phyloP scores from a whole-genome alignment of 2,329 filamentous ascomycete genomes.

The Pyricularia pennisetigena region DNA sequence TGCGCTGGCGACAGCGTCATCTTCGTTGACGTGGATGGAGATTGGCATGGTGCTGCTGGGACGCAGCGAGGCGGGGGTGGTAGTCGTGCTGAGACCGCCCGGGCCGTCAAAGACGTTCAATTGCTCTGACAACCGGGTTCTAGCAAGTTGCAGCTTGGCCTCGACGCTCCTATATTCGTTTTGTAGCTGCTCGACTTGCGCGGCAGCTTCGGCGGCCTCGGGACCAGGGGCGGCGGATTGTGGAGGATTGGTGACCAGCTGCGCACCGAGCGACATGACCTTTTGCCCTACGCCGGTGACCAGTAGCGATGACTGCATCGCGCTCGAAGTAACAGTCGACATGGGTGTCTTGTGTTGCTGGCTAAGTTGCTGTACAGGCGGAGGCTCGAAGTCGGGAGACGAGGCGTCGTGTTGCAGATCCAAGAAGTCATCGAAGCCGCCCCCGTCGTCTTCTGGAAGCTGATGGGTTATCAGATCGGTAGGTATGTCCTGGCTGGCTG shows the following conservation, averaged over 20 bases:
- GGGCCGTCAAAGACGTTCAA: neutral
- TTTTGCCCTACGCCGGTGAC: neutral
- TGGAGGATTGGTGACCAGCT: neutral
- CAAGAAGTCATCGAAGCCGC: neutral
- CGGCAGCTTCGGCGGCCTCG: neutral
- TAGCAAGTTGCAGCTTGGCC: neutral
- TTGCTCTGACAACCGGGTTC: neutral
- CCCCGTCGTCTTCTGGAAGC: neutral
- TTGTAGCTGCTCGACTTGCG: neutral
- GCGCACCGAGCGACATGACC: neutral
- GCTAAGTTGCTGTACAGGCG: neutral
- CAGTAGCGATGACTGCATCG: neutral
- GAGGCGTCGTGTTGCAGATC: neutral
- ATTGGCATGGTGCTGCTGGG: conserved; percentile 1
- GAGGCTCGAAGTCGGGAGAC: neutral
- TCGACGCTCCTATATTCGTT: conserved; percentile 1
- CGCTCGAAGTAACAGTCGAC: neutral
- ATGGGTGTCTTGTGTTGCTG: neutral
- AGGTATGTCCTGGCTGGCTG: neutral
- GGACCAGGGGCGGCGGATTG: neutral
- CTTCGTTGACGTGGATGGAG: conserved; percentile 2
- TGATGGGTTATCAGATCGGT: neutral
- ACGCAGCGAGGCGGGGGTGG: neutral
- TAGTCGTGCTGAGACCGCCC: neutral
- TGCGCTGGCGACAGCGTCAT: conserved; percentile 5